Base-by-base conservation (phyloP, 768 basidiomycete genomes). In the Mycena vulgaris region DNA sequence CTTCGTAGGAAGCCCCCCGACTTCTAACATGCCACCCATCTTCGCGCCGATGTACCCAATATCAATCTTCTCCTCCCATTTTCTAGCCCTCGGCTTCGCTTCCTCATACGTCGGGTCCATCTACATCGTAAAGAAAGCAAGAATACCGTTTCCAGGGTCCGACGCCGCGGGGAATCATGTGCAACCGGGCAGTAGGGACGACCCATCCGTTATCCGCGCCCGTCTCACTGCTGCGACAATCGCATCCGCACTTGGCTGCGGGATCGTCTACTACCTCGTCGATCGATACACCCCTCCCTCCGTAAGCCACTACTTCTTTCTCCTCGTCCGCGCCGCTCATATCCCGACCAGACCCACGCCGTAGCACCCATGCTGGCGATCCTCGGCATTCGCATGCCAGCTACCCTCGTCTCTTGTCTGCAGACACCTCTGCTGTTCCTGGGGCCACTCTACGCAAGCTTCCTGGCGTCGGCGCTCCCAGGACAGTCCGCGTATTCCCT, bases 171-270 rank as follows among this genome's bases (percentile, higher is more conserved):
- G 77, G 40, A 76, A 72, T 31, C 73, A 69, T 56, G 81, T 79
- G 70, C 72, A 82, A 58, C 53, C 61, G 66, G 53, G 73, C 61
- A 57, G 89, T 88, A 86, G 97, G 70, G 93, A 98, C 77, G 93
- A 97, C 75, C 92, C 96, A 1, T 87, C 87, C 42, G 94, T 97
- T 7, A 96, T 99, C 69, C 85, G 87, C n/a, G 91, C 93, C 7
- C 86, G 97, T 25, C 81, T 98, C 61, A 76, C 84, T 19, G 92
- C 93, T 5, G 96, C 92, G 6, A 83, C 83, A 28, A 48, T 88
- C 30, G 91, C 92, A 48, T 95, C 94, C 2, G 47, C 88, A 0
- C 66, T 87, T 0, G 91, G 90, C 73, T 89, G 92, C 51, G 74
- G 77, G 7, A 78, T 85, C 1, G 85, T 96, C 11, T 66, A 63